Evolutionary conservation across 148 eudicot genomes (phyloP).

Genomic region (Linanthus parryae): DNA sequence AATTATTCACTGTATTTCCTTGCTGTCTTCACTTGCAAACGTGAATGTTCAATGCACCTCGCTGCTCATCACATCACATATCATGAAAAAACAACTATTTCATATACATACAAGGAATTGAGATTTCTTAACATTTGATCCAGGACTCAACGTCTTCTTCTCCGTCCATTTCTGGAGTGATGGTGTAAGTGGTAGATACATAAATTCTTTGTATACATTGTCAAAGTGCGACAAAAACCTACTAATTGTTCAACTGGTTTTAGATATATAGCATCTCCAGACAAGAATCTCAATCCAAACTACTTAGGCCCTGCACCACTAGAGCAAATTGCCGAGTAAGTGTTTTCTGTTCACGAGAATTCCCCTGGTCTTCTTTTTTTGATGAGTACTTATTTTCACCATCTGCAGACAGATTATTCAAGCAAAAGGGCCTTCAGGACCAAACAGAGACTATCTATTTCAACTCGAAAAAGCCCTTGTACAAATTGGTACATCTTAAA

Average conservation of each 20-base stretch:
- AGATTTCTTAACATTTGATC: not conserved
- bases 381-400: not conserved
- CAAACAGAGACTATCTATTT: slow-evolving; percentile 91
- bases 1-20: not conserved
- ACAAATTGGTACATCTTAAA: slow-evolving; percentile 41
- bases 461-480: slow-evolving; percentile 79
- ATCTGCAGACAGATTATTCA: slow-evolving; percentile 64
- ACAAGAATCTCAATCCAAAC: slow-evolving; percentile 61
- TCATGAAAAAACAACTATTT: no score
- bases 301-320: slow-evolving; percentile 86
- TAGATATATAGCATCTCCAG: slow-evolving; percentile 84
- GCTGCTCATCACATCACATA: no score
- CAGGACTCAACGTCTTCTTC: slow-evolving; percentile 46
- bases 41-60: no score
- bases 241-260: slow-evolving; percentile 13
- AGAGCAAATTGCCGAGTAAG: slow-evolving; percentile 76
- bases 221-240: not conserved
- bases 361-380: not conserved
- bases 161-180: slow-evolving; percentile 56
- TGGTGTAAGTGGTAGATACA: slow-evolving; percentile 61
- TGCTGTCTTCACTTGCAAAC: not conserved
- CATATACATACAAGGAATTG: not conserved
- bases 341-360: not conserved
- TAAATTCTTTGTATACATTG: no score
- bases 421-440: slow-evolving; percentile 96